Conservation (phyloP, 345 rosid species). For the Linum tenue region DNA sequence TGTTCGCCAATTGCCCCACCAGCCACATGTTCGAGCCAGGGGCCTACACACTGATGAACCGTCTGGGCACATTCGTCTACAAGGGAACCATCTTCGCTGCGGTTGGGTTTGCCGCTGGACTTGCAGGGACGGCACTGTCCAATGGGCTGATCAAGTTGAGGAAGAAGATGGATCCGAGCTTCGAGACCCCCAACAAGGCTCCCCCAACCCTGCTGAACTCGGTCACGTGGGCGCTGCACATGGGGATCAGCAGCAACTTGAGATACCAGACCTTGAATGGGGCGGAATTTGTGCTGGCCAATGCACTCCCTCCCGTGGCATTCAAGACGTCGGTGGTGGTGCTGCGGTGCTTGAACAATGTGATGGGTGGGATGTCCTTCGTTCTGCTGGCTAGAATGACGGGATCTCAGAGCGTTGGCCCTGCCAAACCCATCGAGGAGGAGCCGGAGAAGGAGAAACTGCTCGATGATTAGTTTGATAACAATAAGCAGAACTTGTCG, state of each 20-base stretch:
- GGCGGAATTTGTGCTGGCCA: slow-evolving; percentile 60
- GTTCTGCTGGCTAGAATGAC: slow-evolving; percentile 88
- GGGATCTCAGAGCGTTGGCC: slow-evolving; percentile 63
- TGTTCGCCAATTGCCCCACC: slow-evolving; percentile 70
- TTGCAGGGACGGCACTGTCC: slow-evolving; percentile 73
- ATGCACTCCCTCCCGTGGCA: slow-evolving; percentile 41
- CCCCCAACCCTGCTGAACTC: slow-evolving; percentile 86
- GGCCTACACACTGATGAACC: slow-evolving; percentile 33
- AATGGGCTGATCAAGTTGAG: slow-evolving; percentile 73
- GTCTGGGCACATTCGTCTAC: slow-evolving; percentile 69
- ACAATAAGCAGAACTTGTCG: not conserved
- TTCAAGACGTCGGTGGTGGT: slow-evolving; percentile 82
- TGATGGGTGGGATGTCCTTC: slow-evolving; percentile 88
- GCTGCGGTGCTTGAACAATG: slow-evolving; percentile 68
- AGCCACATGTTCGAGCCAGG: slow-evolving; percentile 94
- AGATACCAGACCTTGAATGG: slow-evolving; percentile 93
- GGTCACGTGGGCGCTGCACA: slow-evolving; percentile 76
- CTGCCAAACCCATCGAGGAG: slow-evolving; percentile 5
- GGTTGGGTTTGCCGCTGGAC: slow-evolving; percentile 89
- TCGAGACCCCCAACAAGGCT: slow-evolving; percentile 82
- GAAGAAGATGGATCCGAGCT: slow-evolving; percentile 92
- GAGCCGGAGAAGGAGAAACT: slow-evolving; percentile 16
- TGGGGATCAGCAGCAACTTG: slow-evolving; percentile 87
- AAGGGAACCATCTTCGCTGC: slow-evolving; percentile 80
- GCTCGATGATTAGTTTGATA: slow-evolving; percentile 6